phyloP scores from a whole-genome alignment of 768 basidiomycete species.

The Hebeloma cylindrosporum region DNA sequence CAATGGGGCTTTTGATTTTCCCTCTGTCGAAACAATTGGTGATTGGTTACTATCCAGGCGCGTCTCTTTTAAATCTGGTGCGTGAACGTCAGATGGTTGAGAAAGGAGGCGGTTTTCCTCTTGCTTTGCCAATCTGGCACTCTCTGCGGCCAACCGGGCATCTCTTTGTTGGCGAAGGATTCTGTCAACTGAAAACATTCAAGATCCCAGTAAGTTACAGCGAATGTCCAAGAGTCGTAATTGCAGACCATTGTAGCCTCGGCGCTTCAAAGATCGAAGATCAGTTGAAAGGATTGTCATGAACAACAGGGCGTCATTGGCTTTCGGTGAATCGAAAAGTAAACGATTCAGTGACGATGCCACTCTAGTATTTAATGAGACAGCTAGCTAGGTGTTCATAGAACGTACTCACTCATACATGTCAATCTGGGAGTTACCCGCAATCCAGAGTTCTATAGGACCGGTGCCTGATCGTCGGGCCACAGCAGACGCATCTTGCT shows the following conservation, averaged over 20 bases:
- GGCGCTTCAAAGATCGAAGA: constrained; percentile 71
- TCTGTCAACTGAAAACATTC: constrained; percentile 68
- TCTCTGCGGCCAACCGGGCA: constrained; percentile 57
- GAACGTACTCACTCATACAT: constrained; percentile 81
- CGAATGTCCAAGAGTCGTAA: not conserved
- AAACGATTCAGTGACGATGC: constrained; percentile 80
- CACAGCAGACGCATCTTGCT: constrained; percentile 73
- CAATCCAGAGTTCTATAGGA: constrained; percentile 77
- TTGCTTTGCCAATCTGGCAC: constrained; percentile 31
- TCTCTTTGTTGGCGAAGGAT: constrained; percentile 84
- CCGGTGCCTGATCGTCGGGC: constrained; percentile 51
- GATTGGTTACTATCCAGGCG: too few relatives aligned
- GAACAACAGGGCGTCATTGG: constrained; percentile 86
- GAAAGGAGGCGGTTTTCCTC: constrained; percentile 19
- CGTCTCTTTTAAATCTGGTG: too few relatives aligned
- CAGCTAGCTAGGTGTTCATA: not conserved
- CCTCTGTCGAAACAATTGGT: too few relatives aligned
- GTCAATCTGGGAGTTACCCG: constrained; percentile 72
- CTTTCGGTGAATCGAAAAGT: constrained; percentile 74
- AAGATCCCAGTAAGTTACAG: constrained; percentile 10
- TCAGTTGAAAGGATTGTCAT: constrained; percentile 95
- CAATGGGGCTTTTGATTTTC: constrained; percentile 10
- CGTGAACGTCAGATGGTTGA: not conserved
- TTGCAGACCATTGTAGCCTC: constrained; percentile 78
- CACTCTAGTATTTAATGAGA: constrained; percentile 50